These are phyloP conservation scores for Vachellia collinsii DNA, from an alignment of 306 rosid genomes.

Conservation along the genomic window DNA sequence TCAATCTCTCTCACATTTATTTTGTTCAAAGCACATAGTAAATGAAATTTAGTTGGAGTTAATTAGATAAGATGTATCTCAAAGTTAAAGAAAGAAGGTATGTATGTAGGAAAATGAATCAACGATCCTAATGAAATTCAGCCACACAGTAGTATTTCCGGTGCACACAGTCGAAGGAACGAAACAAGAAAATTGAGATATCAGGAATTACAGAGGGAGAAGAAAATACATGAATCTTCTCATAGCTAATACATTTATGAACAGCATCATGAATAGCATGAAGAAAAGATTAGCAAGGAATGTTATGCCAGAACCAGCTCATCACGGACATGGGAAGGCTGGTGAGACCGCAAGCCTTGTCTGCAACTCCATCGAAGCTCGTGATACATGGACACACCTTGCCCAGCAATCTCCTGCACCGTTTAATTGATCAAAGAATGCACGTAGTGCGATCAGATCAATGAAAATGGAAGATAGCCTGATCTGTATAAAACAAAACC, in stretches of 20 bases:
- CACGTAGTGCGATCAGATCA: background rate
- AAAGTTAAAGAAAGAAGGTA: background rate
- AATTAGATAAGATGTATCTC: background rate
- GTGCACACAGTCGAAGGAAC: background rate
- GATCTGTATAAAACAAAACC: background rate
- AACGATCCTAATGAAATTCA: background rate
- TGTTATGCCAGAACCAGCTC: background rate
- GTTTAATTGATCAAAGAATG: background rate
- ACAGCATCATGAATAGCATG: too few species aligned
- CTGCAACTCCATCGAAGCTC: background rate
- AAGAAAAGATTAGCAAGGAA: background rate
- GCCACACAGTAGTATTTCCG: background rate
- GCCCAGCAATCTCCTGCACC: background rate
- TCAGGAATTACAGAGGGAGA: background rate
- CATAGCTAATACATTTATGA: too few species aligned
- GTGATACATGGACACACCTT: background rate
- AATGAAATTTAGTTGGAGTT: background rate
- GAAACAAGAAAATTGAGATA: background rate
- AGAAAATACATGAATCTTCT: background rate
- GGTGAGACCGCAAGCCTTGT: background rate
- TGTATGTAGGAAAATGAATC: too few species aligned
- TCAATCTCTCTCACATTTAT: too few species aligned
- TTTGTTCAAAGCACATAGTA: too few species aligned
- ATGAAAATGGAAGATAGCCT: background rate
- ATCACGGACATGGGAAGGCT: background rate